Conservation (phyloP, 1,284 basidiomycete species). For the Trichosporon sp. region DNA sequence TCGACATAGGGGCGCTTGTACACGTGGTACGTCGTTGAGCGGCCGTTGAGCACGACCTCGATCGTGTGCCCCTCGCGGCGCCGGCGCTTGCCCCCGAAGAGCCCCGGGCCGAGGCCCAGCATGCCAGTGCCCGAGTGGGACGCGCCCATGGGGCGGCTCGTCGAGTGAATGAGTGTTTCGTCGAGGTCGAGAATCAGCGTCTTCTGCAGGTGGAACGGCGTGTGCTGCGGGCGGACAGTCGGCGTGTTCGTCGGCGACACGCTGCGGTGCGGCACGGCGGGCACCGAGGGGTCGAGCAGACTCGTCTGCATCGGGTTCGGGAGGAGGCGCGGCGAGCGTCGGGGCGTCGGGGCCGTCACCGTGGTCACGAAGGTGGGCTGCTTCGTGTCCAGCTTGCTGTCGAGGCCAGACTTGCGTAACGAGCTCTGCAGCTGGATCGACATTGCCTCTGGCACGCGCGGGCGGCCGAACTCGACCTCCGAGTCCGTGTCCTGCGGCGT, state of each 20-base stretch:
- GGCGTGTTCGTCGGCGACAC: constrained; percentile 19
- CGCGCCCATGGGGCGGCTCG: constrained; percentile 63
- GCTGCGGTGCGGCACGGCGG: constrained; percentile 41
- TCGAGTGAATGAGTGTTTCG: constrained; percentile 97
- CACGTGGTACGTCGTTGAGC: constrained; percentile 91
- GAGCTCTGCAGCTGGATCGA: constrained; percentile 5
- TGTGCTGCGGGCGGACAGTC: constrained; percentile 50
- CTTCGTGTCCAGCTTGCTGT: constrained; percentile 2
- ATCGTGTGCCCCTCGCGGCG: constrained; percentile 78
- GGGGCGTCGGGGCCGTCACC: constrained; percentile 10
- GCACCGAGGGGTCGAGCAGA: constrained; percentile 46
- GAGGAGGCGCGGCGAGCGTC: constrained; percentile 28
- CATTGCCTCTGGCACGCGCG: constrained; percentile 8
- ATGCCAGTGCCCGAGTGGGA: constrained; percentile 55
- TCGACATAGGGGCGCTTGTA: constrained; percentile 98
- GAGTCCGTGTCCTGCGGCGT: constrained; percentile 15
- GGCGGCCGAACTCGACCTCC: constrained; percentile 8
- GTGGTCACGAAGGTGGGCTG: constrained; percentile 9
- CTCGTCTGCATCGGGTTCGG: constrained; percentile 43
- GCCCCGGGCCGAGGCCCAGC: constrained; percentile 59
- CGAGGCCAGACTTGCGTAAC: not conserved
- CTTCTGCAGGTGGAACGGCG: constrained; percentile 75
- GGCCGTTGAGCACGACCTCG: constrained; percentile 87
- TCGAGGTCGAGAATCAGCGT: constrained; percentile 93
- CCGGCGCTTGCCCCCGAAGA: constrained; percentile 52